Evolutionary conservation across 1,139 yeast genomes (phyloP).

Genomic region (Blastobotrys persicus): DNA sequence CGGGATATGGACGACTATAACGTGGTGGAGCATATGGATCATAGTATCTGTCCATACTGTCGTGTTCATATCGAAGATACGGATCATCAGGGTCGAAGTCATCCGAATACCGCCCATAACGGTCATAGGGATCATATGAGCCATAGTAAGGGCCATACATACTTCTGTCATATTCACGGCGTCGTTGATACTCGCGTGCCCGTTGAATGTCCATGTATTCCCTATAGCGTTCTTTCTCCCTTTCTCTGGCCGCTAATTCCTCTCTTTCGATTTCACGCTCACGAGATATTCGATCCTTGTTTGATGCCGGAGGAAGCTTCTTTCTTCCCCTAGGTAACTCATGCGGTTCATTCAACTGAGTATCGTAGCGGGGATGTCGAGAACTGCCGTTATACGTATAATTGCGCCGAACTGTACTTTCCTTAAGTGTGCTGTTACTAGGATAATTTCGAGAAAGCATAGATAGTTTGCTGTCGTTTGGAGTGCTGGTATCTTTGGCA

Average conservation of each 20-base stretch:
- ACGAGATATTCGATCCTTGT: slow-evolving; percentile 16
- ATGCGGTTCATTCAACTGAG: not conserved
- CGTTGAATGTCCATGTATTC: slow-evolving; percentile 8
- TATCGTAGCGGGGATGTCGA: not conserved
- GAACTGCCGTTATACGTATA: not conserved
- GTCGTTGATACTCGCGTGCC: not conserved
- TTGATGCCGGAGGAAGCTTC: slow-evolving; percentile 3
- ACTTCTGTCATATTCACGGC: not conserved
- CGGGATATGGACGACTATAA: not conserved
- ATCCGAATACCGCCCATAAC: not conserved
- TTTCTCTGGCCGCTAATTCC: slow-evolving; percentile 8
- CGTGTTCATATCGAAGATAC: not conserved
- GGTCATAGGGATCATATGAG: not conserved
- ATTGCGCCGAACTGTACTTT: not conserved
- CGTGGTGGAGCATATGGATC: not conserved
- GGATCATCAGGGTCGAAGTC: not conserved
- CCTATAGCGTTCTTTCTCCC: slow-evolving; percentile 13
- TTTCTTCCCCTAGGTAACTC: not conserved
- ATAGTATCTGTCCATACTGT: not conserved
- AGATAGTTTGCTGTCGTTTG: not conserved
- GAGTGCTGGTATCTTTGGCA: too few relatives aligned
- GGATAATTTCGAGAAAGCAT: not conserved
- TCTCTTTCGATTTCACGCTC: slow-evolving; percentile 12
- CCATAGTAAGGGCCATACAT: not conserved
- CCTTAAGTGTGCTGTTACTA: not conserved